Evolutionary conservation across 2,329 filamentous ascomycete genomes (phyloP), one percentile per base, ranked within the genome.

Genomic region (Fonsecaea erecta): DNA sequence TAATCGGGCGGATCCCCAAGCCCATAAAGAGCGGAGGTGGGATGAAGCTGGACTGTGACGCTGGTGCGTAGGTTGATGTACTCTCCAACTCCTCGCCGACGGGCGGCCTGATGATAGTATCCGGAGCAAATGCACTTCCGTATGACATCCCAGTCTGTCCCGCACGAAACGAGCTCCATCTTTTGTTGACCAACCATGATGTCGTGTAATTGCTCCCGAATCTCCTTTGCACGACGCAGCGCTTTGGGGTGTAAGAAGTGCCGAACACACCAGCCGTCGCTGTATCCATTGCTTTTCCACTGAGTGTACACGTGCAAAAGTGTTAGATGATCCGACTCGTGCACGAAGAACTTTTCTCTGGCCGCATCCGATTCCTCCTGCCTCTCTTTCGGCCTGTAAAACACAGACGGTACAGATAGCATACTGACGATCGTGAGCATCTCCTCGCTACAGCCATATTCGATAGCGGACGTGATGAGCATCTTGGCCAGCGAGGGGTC

Each of bases 381-480:
- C 0, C 95, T 90, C 77, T 99, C 96, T 76, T 96, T 97, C 2
- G 95, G 95, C 6, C 96, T 88, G 80, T 97, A 98, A 79, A 98
- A 99, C 30, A 98, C 95, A 68, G 90, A 96, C 9, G 95, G 95
- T 0, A 99, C 95, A 0, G 92, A 96, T 8, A 99, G 85, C 95
- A 99, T 98, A 26, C 93, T 94, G 24, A 99, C 95, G 55, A 99
- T 98, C 0, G 93, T 98, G 24, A 97, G 86, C 90, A 99, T 97
- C 78, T 99, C 95, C 79, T 98, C 94, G 77, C 90, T 95, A 79
- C 95, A 99, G 52, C 87, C 90, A 76, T 97, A 97, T 68, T 93
- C 89, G 60, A 91, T 90, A 0, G 93, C 90, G 0, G 93, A 91
- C 52, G 91, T 97, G 75, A 99, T 97, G 62, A 99, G 85, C 12